Percentiles rank a stretch among this genome's conserved stretches.
Evolutionary conservation across 1,139 yeast genomes (phyloP).

Genomic region (Wickerhamomyces sp.): DNA sequence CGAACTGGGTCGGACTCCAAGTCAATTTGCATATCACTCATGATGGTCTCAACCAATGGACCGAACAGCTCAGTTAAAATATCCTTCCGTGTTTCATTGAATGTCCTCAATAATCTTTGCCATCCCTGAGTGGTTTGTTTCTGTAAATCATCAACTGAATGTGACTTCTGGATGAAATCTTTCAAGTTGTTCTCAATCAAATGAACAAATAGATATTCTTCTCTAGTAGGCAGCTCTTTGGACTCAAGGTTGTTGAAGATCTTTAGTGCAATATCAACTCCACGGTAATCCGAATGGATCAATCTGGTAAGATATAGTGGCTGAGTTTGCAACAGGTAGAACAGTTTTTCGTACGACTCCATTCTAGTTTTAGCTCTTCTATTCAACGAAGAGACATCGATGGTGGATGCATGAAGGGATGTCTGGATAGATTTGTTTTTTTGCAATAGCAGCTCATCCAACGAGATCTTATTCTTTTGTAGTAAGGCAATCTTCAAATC

Average conservation of each 20-base stretch:
- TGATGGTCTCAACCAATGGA: slow-evolving; percentile 37
- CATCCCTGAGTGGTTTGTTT: slow-evolving; percentile 26
- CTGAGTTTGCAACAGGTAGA: slow-evolving; percentile 81
- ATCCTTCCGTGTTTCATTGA: slow-evolving; percentile 59
- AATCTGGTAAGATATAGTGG: slow-evolving; percentile 67
- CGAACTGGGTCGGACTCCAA: slow-evolving; percentile 79
- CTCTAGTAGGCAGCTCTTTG: slow-evolving; percentile 40
- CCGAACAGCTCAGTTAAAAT: slow-evolving; percentile 50
- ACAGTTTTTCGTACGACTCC: slow-evolving; percentile 62
- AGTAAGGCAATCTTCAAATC: slow-evolving; percentile 77
- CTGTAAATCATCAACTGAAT: slow-evolving; percentile 18
- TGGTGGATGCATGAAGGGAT: slow-evolving; percentile 15
- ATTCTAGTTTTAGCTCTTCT: slow-evolving; percentile 24
- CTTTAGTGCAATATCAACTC: slow-evolving; percentile 21
- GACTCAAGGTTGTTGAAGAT: slow-evolving; percentile 19
- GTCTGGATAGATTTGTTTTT: slow-evolving; percentile 35
- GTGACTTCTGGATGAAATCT: slow-evolving; percentile 23
- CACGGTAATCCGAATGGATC: slow-evolving; percentile 28
- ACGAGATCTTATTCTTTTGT: slow-evolving; percentile 71
- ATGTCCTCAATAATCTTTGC: slow-evolving; percentile 46
- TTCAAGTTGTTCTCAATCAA: slow-evolving; percentile 49
- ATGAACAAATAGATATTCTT: slow-evolving; percentile 67
- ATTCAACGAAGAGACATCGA: slow-evolving; percentile 24
- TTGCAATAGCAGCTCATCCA: slow-evolving; percentile 66
- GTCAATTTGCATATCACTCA: slow-evolving; percentile 46